Evolutionary conservation across 169 alveolate genomes (phyloP).

Genomic region (Neospora caninum): DNA sequence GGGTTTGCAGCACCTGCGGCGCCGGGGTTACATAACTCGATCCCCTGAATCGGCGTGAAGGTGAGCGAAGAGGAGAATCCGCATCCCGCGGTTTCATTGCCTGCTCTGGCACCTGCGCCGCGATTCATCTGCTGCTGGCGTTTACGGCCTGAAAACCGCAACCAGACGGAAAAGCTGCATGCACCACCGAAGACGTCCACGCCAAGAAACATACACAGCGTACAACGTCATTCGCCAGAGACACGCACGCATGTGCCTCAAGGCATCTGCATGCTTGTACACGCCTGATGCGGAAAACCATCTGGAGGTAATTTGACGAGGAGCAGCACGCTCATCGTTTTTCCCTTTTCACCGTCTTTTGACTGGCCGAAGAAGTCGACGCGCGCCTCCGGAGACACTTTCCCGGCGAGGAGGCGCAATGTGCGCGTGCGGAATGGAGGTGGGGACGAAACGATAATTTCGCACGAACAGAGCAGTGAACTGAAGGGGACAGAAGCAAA

Average conservation of each 20-base stretch:
- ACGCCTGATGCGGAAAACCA: background rate
- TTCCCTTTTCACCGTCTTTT: constrained; percentile 71
- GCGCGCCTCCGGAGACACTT: constrained; percentile 81
- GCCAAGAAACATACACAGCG: too few relatives aligned
- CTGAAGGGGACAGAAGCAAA: background rate
- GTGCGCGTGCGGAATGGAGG: constrained; percentile 54
- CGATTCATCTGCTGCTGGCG: constrained; percentile 57
- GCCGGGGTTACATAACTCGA: constrained; percentile 51
- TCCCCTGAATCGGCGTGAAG: constrained; percentile 54
- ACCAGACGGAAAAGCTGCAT: background rate
- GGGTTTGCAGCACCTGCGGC: constrained; percentile 31
- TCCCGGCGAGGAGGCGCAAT: constrained; percentile 38
- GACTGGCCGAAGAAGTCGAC: too few relatives aligned
- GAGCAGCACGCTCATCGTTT: too few relatives aligned
- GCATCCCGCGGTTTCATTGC: background rate
- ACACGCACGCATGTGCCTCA: too few relatives aligned
- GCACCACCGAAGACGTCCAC: background rate
- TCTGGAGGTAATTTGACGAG: background rate
- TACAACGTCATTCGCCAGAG: too few relatives aligned
- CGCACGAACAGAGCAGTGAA: constrained; percentile 48
- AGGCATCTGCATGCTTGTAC: too few relatives aligned
- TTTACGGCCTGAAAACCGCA: background rate
- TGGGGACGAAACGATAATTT: constrained; percentile 19
- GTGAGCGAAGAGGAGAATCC: constrained; percentile 46
- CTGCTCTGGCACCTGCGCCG: background rate